phyloP scores from a whole-genome alignment of 805 yeast species.

The Ogataea wickerhamii region DNA sequence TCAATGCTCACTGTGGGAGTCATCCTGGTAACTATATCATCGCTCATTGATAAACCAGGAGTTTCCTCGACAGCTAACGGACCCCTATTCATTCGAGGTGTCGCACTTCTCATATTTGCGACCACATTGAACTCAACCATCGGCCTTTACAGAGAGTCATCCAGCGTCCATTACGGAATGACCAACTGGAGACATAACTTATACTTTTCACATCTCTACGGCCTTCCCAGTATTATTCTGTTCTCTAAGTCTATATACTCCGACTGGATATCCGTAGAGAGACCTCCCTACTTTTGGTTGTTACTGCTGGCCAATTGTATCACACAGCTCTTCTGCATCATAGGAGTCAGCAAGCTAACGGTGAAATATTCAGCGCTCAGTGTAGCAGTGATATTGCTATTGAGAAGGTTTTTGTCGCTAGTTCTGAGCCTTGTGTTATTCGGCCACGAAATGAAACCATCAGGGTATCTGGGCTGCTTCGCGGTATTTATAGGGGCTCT shows the following conservation, averaged over 20 bases:
- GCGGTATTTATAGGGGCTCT: constrained; percentile 56
- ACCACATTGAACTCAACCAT: constrained; percentile 52
- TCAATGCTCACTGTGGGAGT: constrained; percentile 54
- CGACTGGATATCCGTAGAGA: constrained; percentile 13
- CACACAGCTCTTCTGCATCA: constrained; percentile 60
- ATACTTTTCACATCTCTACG: constrained; percentile 56
- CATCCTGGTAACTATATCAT: constrained; percentile 36
- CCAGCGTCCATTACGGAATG: constrained; percentile 45
- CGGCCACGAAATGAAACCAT: constrained; percentile 38
- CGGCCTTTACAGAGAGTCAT: constrained; percentile 54
- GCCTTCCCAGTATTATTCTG: constrained; percentile 49
- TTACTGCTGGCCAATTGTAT: constrained; percentile 41
- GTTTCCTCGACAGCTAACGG: constrained; percentile 1
- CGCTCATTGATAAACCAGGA: background rate
- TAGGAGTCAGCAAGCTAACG: constrained; percentile 64
- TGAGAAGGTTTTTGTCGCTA: constrained; percentile 61
- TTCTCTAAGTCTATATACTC: constrained; percentile 25
- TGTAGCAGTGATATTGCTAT: constrained; percentile 53
- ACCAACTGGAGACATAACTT: constrained; percentile 58
- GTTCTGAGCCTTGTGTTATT: constrained; percentile 53
- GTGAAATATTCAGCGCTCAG: constrained; percentile 59
- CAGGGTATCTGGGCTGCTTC: constrained; percentile 44
- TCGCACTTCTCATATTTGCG: constrained; percentile 42
- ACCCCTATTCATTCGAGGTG: constrained; percentile 28
- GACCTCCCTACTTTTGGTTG: constrained; percentile 6